Percentiles rank a stretch among this genome's conserved stretches.
Evolutionary conservation across 2,329 filamentous ascomycete species (phyloP).

Genomic region (Lasiodiplodia sp.): DNA sequence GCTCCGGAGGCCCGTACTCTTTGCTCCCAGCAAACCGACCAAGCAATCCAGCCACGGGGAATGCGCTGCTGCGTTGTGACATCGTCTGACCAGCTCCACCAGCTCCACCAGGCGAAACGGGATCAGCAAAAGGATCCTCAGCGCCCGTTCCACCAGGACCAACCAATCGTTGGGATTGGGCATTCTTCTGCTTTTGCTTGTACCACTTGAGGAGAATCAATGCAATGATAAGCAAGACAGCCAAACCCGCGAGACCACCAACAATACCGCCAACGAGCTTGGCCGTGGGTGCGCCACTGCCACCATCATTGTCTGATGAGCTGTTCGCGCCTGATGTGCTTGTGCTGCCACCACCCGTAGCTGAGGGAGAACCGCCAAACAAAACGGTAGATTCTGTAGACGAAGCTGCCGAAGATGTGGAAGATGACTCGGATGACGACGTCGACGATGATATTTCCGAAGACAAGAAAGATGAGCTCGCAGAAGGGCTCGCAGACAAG

Average conservation of each 20-base stretch:
- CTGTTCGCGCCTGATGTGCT: constrained; percentile 26
- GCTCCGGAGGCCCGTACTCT: constrained; percentile 37
- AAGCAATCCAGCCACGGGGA: constrained; percentile 48
- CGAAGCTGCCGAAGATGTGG: constrained; percentile 29
- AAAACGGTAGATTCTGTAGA: constrained; percentile 33
- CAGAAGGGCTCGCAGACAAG: constrained; percentile 3
- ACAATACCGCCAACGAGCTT: constrained; percentile 69
- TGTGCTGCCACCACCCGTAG: constrained; percentile 31
- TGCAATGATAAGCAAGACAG: constrained; percentile 58
- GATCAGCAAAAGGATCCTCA: constrained; percentile 29
- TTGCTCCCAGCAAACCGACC: constrained; percentile 49
- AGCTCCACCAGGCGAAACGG: constrained; percentile 30
- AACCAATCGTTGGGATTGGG: constrained; percentile 27
- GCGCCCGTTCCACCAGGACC: constrained; percentile 26
- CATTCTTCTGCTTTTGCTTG: constrained; percentile 43
- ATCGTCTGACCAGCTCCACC: constrained; percentile 42
- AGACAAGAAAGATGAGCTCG: constrained; percentile 14
- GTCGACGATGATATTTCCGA: constrained; percentile 11
- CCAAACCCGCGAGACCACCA: constrained; percentile 65
- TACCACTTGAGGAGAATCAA: constrained; percentile 63
- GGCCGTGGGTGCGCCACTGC: constrained; percentile 53
- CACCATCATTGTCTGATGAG: constrained; percentile 29
- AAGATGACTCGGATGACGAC: constrained; percentile 26
- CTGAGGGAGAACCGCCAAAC: constrained; percentile 31
- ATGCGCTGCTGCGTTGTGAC: constrained; percentile 49